Conservation (phyloP, 768 basidiomycete species). For the Naganishia kalamii region DNA sequence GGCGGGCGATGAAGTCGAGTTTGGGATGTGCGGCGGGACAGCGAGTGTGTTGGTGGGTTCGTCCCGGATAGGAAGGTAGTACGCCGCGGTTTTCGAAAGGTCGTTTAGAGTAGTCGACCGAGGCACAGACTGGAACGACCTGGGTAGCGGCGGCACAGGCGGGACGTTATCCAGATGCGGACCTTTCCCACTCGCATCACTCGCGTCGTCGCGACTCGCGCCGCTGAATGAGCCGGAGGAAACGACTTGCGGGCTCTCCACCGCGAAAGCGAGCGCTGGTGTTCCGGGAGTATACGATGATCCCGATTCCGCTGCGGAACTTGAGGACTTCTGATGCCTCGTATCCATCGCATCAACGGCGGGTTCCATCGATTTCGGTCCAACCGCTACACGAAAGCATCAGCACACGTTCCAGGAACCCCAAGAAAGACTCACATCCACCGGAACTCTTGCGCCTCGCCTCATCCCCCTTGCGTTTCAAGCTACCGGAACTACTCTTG, state of each 20-base stretch:
- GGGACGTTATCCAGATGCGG: conserved; percentile 28
- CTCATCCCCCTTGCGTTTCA: conserved; percentile 24
- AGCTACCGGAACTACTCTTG: conserved; percentile 50
- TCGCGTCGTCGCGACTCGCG: neutral
- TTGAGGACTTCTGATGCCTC: neutral
- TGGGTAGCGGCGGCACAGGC: conserved; percentile 45
- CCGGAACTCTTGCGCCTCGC: neutral
- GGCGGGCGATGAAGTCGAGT: conserved; percentile 78
- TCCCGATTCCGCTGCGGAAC: neutral
- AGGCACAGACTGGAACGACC: conserved; percentile 21
- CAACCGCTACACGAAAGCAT: too few relatives aligned
- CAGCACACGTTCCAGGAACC: too few relatives aligned
- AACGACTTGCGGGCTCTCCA: neutral
- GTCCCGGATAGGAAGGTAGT: conserved; percentile 23
- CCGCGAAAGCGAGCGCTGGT: neutral
- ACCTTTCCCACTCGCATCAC: neutral
- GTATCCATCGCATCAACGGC: neutral
- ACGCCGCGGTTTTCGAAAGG: neutral
- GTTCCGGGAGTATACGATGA: neutral
- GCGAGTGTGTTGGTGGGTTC: neutral
- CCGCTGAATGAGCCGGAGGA: neutral
- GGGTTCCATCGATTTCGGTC: neutral
- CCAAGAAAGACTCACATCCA: too few relatives aligned
- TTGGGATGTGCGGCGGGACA: too few relatives aligned
- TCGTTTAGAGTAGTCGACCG: conserved; percentile 14